phyloP scores from a whole-genome alignment of 495 filamentous ascomycete genomes.

The Penicillium silybi region DNA sequence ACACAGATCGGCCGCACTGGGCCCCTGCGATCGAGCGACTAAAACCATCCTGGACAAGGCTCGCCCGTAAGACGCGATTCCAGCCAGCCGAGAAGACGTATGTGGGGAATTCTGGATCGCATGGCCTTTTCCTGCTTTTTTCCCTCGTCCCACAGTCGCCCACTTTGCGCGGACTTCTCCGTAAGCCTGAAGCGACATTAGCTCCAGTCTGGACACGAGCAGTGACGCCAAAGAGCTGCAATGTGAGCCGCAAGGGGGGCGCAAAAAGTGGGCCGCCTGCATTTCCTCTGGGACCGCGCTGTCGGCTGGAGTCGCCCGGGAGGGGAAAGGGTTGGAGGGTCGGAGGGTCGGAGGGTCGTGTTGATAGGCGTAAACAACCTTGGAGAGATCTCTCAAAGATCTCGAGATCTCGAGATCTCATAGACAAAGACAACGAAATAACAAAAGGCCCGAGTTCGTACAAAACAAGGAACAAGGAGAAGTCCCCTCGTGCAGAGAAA shows the following conservation, averaged over 20 bases:
- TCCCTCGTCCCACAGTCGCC: slow-evolving; percentile 4
- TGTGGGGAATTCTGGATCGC: slow-evolving; percentile 23
- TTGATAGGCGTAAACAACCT: neutral
- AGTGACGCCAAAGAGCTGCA: slow-evolving; percentile 14
- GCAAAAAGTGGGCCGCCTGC: slow-evolving; percentile 3
- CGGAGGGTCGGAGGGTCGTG: neutral
- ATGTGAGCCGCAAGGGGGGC: slow-evolving; percentile 30
- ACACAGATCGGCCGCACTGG: slow-evolving; percentile 25
- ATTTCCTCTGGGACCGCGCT: neutral
- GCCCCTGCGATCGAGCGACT: slow-evolving; percentile 24
- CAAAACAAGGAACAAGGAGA: neutral
- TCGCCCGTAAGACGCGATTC: slow-evolving; percentile 14
- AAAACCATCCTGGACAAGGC: slow-evolving; percentile 9
- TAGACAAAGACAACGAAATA: neutral
- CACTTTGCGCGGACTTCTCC: slow-evolving; percentile 16
- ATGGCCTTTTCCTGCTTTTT: slow-evolving; percentile 12
- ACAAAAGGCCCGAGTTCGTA: neutral
- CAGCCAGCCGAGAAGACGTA: slow-evolving; percentile 25
- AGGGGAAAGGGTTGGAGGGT: neutral
- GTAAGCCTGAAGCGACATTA: slow-evolving; percentile 10
- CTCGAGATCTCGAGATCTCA: neutral
- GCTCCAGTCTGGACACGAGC: slow-evolving; percentile 16
- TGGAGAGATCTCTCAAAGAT: neutral
- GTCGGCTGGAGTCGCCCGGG: neutral
- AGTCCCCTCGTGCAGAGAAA: neutral